Conservation (phyloP, 2,329 filamentous ascomycete species). For the Furcasterigmium furcatum region DNA sequence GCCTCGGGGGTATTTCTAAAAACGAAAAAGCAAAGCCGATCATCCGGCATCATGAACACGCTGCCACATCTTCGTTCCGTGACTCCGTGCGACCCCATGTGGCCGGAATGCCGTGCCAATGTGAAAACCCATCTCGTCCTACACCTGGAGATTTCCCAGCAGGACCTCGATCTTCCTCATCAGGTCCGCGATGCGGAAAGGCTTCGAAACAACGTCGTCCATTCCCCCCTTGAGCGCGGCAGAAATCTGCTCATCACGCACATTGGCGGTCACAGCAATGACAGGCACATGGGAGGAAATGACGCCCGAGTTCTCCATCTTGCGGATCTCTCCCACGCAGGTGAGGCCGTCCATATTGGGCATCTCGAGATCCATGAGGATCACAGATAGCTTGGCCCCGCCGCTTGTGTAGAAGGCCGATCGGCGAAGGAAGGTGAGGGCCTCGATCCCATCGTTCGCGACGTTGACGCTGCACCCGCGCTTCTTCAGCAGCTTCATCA, state of each 20-base stretch:
- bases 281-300: constrained; percentile 33
- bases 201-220: constrained; percentile 56
- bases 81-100: too few species aligned
- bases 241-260: constrained; percentile 34
- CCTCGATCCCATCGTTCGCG: constrained; percentile 62
- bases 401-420: constrained; percentile 22
- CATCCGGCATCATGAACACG: too few species aligned
- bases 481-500: constrained; percentile 61
- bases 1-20: too few species aligned
- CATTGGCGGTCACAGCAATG: constrained; percentile 45
- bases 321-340: constrained; percentile 34
- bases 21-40: too few species aligned
- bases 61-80: too few species aligned
- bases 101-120: too few species aligned
- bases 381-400: constrained; percentile 27
- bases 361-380: constrained; percentile 47
- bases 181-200: constrained; percentile 48
- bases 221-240: constrained; percentile 31
- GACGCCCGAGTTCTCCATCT: constrained; percentile 27
- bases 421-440: constrained; percentile 30
- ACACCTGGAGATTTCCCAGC: too few species aligned
- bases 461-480: constrained; percentile 56
- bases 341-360: constrained; percentile 45
- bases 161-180: constrained; percentile 34
- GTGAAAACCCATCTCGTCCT: too few species aligned